A percentile compares a stretch with the other conserved stretches of the same genome.
These are phyloP conservation scores for Blastomyces percursus DNA, from an alignment of 2,329 filamentous ascomycete species.

Conservation along the genomic window DNA sequence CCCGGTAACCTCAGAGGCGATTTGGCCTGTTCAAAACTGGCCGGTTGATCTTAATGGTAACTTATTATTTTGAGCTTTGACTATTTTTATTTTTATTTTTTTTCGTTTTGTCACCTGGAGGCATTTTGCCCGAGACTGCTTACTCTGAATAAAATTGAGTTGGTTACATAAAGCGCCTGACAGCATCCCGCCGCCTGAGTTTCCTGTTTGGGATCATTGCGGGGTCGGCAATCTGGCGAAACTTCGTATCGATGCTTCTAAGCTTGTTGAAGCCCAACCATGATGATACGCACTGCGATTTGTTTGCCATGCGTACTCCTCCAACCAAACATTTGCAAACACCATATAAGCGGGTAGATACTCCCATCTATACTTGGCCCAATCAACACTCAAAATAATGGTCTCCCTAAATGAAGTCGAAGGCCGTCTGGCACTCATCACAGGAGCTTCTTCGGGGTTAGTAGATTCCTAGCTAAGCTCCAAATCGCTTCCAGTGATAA, in stretches of 20 bases:
- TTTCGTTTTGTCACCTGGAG: background rate
- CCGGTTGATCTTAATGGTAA: conserved; percentile 27
- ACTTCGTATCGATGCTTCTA: background rate
- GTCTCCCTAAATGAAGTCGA: conserved; percentile 37
- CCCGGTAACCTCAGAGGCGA: conserved; percentile 21
- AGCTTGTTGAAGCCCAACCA: background rate
- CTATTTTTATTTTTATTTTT: background rate
- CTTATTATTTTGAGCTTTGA: conserved; percentile 18
- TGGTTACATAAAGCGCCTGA: background rate
- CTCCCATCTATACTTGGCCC: background rate
- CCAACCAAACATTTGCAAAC: background rate
- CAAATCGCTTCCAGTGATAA: background rate
- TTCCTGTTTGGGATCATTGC: conserved; percentile 4
- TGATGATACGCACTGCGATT: background rate
- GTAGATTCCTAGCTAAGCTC: conserved; percentile 10
- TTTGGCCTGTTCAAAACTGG: conserved; percentile 33
- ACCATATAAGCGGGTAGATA: background rate
- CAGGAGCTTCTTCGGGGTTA: conserved; percentile 52
- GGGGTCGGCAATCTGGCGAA: conserved; percentile 4
- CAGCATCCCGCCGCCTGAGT: background rate
- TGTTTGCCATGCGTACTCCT: background rate
- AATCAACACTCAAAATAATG: conserved; percentile 16
- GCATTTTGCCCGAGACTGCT: background rate
- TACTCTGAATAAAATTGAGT: background rate
- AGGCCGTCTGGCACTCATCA: conserved; percentile 48